These are phyloP conservation scores for Fusarium tupiense DNA, from an alignment of 2,329 filamentous ascomycete genomes.

Conservation along the genomic window DNA sequence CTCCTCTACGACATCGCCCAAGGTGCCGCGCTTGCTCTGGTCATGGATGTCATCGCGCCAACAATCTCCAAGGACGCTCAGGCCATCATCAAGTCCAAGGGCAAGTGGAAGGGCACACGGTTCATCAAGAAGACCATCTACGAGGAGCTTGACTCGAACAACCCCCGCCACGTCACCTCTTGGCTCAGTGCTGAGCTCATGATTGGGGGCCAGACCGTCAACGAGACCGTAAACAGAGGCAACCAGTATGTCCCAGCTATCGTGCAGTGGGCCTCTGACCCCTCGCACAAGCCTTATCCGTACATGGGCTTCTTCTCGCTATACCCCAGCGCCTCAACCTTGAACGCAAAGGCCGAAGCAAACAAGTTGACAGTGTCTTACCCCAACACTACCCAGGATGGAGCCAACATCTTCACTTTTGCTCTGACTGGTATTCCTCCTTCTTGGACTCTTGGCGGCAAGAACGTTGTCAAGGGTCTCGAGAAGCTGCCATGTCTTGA, in stretches of 20 bases:
- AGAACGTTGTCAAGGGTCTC: not conserved
- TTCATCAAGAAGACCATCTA: constrained; percentile 50
- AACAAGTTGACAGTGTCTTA: constrained; percentile 11
- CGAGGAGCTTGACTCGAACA: constrained; percentile 47
- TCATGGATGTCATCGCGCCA: constrained; percentile 51
- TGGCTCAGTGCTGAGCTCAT: constrained; percentile 56
- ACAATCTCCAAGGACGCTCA: constrained; percentile 46
- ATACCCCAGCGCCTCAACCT: constrained; percentile 1
- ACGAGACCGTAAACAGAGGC: constrained; percentile 50
- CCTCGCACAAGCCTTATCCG: not conserved
- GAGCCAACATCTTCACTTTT: constrained; percentile 9
- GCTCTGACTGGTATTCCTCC: constrained; percentile 11
- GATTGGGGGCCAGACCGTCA: constrained; percentile 52
- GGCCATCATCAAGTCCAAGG: constrained; percentile 45
- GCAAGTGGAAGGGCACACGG: constrained; percentile 47
- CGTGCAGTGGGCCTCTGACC: constrained; percentile 4
- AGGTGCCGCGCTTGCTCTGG: not conserved
- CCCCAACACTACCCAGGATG: constrained; percentile 8
- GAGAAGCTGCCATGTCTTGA: constrained; percentile 14
- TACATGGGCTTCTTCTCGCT: constrained; percentile 18
- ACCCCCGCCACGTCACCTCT: constrained; percentile 48
- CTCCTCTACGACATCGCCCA: constrained; percentile 6
- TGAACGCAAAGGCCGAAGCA: not conserved
- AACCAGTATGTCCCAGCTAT: constrained; percentile 47
- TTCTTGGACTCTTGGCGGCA: constrained; percentile 13